Percentiles rank a stretch among this genome's conserved stretches.
These are phyloP conservation scores for Castanopsis chinensis DNA, from an alignment of 306 rosid genomes.

Conservation along the genomic window DNA sequence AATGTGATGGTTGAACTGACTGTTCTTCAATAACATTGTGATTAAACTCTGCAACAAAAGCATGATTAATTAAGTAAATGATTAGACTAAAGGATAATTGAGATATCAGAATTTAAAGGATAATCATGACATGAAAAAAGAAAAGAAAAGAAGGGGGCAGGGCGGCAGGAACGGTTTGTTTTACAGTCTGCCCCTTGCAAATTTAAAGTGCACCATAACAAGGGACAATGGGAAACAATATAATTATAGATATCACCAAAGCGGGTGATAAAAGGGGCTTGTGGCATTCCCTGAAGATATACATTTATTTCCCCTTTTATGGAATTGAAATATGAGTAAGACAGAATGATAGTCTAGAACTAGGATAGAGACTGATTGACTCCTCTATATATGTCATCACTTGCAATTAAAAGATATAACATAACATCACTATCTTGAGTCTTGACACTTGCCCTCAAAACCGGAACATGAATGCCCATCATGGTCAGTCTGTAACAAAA, in stretches of 20 bases:
- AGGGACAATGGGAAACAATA: too few relatives aligned
- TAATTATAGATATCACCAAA: neutral
- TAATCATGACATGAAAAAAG: neutral
- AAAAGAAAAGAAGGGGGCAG: neutral
- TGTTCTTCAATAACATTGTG: constrained; percentile 24
- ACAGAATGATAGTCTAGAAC: neutral
- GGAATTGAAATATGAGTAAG: neutral
- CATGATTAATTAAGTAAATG: neutral
- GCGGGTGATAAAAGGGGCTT: neutral
- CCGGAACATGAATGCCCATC: neutral
- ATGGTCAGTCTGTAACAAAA: neutral
- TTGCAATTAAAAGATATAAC: neutral
- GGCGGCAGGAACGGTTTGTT: too few relatives aligned
- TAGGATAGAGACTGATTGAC: too few relatives aligned
- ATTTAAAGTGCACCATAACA: neutral
- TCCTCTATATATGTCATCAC: neutral
- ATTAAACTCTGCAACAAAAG: constrained; percentile 40
- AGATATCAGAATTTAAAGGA: neutral
- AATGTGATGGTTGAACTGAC: constrained; percentile 24
- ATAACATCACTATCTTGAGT: neutral
- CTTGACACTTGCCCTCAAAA: neutral
- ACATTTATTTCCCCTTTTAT: neutral
- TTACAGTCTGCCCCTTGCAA: neutral
- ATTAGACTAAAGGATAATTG: neutral
- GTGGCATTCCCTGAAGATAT: neutral